A percentile compares a stretch with the other conserved stretches of the same genome.
Conservation (phyloP, 1,139 yeast genomes). For the Geotrichum phurueaensis region DNA sequence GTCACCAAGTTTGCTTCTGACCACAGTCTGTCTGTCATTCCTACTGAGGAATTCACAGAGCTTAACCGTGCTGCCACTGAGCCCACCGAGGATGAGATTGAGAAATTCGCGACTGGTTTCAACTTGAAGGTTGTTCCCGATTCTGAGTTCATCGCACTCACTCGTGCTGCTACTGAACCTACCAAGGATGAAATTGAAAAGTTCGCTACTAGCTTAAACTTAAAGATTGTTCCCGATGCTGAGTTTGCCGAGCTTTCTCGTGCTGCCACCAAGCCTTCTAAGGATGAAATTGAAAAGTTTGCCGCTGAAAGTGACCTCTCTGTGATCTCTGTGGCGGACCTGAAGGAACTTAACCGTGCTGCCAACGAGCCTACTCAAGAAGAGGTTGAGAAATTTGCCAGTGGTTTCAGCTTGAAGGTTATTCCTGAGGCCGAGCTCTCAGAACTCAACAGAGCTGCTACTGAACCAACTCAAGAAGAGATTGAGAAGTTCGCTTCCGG, state of each 20-base stretch:
- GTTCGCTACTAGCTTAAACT: constrained; percentile 29
- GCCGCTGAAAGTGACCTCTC: constrained; percentile 39
- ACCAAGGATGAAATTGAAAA: constrained; percentile 28
- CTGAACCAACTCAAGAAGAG: constrained; percentile 22
- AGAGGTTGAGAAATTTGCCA: constrained; percentile 12
- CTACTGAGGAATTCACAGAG: constrained; percentile 27
- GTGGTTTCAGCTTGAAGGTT: constrained; percentile 4
- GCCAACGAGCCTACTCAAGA: constrained; percentile 23
- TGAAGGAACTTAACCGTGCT: constrained; percentile 23
- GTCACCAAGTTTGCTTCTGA: neutral
- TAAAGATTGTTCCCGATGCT: constrained; percentile 36
- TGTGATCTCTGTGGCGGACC: constrained; percentile 38
- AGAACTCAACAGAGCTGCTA: constrained; percentile 19
- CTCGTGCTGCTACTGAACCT: constrained; percentile 22
- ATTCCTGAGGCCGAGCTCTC: neutral
- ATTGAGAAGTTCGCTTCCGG: constrained; percentile 22
- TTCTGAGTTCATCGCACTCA: constrained; percentile 19
- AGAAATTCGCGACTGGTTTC: constrained; percentile 24
- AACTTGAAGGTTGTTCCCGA: constrained; percentile 32
- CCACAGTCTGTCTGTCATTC: constrained; percentile 16
- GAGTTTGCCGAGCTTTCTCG: constrained; percentile 24
- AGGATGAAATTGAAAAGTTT: constrained; percentile 36
- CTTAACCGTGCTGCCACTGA: constrained; percentile 35
- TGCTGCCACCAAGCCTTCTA: constrained; percentile 30
- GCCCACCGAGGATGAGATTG: constrained; percentile 30